These are phyloP conservation scores for Saccharum officinarum DNA, from an alignment of 176 grass and related monocot genomes.

Conservation along the genomic window DNA sequence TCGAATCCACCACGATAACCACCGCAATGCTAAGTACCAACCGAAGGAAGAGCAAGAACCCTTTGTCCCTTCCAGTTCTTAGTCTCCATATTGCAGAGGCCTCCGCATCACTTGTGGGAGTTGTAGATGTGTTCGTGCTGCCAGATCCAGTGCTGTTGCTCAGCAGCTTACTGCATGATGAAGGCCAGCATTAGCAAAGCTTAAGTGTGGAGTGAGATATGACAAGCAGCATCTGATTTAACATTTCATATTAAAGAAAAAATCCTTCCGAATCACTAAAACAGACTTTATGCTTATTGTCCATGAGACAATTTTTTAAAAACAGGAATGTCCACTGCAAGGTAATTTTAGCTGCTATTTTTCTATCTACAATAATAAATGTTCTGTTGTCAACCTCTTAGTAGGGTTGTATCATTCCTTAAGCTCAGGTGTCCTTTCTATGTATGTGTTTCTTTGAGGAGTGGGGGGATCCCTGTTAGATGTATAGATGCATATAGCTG, in stretches of 20 bases:
- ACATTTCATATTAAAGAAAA: background rate
- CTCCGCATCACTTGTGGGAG: constrained; percentile 39
- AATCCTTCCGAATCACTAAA: background rate
- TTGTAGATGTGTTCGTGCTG: constrained; percentile 23
- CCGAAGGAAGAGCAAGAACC: constrained; percentile 33
- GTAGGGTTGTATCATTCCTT: background rate
- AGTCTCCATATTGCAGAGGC: constrained; percentile 49
- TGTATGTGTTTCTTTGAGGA: background rate
- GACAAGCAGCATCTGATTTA: background rate
- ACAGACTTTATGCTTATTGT: background rate
- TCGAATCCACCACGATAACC: constrained; percentile 41
- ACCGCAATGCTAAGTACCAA: constrained; percentile 46
- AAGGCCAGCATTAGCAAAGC: constrained; percentile 3
- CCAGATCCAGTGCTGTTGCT: constrained; percentile 44
- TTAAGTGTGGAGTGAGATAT: background rate
- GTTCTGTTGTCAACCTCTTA: background rate
- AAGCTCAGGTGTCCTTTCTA: background rate
- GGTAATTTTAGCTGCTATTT: background rate
- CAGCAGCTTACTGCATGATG: constrained; percentile 53
- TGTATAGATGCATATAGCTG: too few relatives aligned
- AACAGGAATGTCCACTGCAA: background rate
- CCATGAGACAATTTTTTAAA: background rate
- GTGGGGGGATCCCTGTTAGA: too few relatives aligned
- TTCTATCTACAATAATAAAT: background rate
- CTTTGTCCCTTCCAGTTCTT: constrained; percentile 45